Base-by-base conservation (phyloP, 1,284 basidiomycete genomes). In the Neonothopanus nambi region DNA sequence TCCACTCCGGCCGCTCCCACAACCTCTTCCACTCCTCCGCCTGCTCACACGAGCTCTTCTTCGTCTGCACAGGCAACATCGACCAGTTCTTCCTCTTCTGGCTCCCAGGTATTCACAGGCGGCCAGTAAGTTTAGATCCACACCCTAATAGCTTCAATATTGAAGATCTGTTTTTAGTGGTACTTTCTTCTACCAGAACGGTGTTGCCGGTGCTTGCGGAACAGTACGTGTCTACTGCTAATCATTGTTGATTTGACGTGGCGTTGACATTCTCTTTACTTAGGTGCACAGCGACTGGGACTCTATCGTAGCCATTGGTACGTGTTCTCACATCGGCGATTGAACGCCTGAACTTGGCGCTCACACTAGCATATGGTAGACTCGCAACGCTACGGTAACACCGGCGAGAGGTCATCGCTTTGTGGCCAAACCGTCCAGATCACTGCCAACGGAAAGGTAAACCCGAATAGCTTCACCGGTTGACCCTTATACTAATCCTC, bases 121-220 rank as follows among this genome's bases (percentile, higher is more conserved):
- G 82, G 84, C 70, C 58, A 74, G 84, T 84, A 70, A 57, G 80
- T 70, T 1, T 11, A 17, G 41, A 2, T 42, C 57, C 48, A 66
- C 63, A 49, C n/a, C n/a, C n/a, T n/a, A 60, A 41, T 30, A 20
- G 41, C 33, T 18, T 17, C 50, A 39, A 51, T 56, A 18, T 18
- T 43, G 37, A 26, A 37, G 39, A 48, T 11, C 23, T 54, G 35
- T 39, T 28, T 36, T 5, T 54, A 84, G 82, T 59, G 89, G 82
- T 23, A 92, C 90, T 21, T 92, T 70, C 73, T 91, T 78, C 77
- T 79, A 74, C 67, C 91, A 93, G 74, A 71, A 78, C 46, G 86
- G 85, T 39, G 69, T 70, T 47, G 73, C 84, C 4, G 91, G 91
- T 55, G 89, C 90, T 7, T 95, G 92, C 67, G 92, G 93, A 45